A percentile compares a stretch with the other conserved stretches of the same genome.
These are phyloP conservation scores for Lepidium sativum DNA, from an alignment of 345 rosid genomes.

Conservation along the genomic window DNA sequence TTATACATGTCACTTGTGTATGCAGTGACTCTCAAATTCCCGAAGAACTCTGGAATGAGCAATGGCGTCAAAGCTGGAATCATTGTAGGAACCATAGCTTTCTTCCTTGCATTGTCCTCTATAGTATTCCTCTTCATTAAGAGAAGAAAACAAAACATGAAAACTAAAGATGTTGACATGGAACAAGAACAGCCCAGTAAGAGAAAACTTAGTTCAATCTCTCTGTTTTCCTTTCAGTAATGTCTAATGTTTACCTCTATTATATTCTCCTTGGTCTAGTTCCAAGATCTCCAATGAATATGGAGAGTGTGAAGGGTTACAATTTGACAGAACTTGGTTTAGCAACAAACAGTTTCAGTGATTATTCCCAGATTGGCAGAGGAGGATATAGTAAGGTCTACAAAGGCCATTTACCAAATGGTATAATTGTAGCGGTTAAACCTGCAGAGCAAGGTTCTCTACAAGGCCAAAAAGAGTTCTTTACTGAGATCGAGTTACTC, in stretches of 20 bases:
- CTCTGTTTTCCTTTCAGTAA: neutral
- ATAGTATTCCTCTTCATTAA: slow-evolving; percentile 2
- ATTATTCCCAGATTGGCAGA: slow-evolving; percentile 29
- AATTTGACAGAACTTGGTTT: slow-evolving; percentile 33
- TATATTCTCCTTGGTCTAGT: slow-evolving; percentile 5
- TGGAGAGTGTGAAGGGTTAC: slow-evolving; percentile 36
- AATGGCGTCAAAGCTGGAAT: slow-evolving; percentile 23
- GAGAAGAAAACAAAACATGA: slow-evolving; percentile 9
- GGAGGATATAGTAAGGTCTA: slow-evolving; percentile 59
- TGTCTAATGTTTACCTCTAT: neutral
- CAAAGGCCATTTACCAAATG: slow-evolving; percentile 40
- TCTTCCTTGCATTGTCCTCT: slow-evolving; percentile 11
- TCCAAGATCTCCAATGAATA: slow-evolving; percentile 28
- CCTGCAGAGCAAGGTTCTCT: slow-evolving; percentile 40
- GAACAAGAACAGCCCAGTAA: slow-evolving; percentile 14
- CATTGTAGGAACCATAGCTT: slow-evolving; percentile 16
- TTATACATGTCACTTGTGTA: neutral
- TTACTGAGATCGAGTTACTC: slow-evolving; percentile 43
- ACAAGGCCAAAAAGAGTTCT: slow-evolving; percentile 43
- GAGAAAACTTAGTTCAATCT: neutral
- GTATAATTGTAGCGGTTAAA: slow-evolving; percentile 41
- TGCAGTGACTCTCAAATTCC: neutral
- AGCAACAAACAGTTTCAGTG: slow-evolving; percentile 35
- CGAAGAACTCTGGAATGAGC: slow-evolving; percentile 18
- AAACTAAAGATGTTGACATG: neutral